Evolutionary conservation across 2,329 filamentous ascomycete genomes (phyloP), one percentile per base, ranked within the genome.

Genomic region (Zymoseptoria tritici): DNA sequence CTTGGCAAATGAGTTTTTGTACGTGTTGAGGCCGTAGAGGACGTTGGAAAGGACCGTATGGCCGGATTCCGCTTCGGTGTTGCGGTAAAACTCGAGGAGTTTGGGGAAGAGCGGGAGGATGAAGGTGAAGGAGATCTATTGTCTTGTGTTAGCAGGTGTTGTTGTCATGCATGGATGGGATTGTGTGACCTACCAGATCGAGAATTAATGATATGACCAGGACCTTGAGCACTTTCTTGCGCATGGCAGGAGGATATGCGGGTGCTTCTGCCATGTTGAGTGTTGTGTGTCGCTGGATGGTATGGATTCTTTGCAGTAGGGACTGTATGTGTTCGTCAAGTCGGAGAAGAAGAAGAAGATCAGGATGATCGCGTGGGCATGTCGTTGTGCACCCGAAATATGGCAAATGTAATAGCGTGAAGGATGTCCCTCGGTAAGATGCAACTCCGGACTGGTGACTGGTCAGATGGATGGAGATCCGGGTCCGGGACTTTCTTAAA

Each of bases 81-180:
- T 87, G 76, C 91, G 90, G 79, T 97, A 99, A 83, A 97, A 97
- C 70, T 95, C 89, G 75, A 97, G 88, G 52, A 99, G 87, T 60
- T 91, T 92, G 7, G 92, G 94, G 73, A 97, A 99, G 42, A 99
- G 85, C 0, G 94, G 94, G 8, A 99, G 87, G 72, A 97, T 97
- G 73, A 99, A 97, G 29, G 94, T 99, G 75, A 99, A 99, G 58
- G 93, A 97, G 70, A 97, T 90, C 93, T 97, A 42, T n/a, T n/a
- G 49, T 58, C 7, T 26, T 20, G 52, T 49, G 16, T 58, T 31
- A 49, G 50, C 16, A 31, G 20, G 8, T 42, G 20, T 54, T 55
- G 49, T 52, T 51, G 52, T n/a, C 36, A 31, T 50, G 51, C 26
- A 58, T 46, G 36, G 16, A 16, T 26, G 51, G 29, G 46, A 8